A percentile compares a stretch with the other conserved stretches of the same genome.
Conservation (phyloP, 2,329 filamentous ascomycete species). For the Scleromitrula shiraiana region DNA sequence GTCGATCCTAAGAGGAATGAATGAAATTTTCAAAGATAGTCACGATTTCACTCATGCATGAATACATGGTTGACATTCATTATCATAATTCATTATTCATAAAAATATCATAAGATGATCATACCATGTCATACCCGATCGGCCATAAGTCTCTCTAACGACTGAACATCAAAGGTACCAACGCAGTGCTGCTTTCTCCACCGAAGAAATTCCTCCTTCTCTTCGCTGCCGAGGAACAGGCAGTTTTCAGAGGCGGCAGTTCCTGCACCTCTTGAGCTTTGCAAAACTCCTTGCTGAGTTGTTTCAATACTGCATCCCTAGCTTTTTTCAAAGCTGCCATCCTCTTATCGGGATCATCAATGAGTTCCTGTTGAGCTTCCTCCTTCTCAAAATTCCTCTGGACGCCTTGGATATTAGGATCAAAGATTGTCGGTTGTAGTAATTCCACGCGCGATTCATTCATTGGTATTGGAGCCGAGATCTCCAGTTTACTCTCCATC, state of each 20-base stretch:
- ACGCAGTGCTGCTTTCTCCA: conserved; percentile 43
- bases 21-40: not conserved
- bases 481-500: conserved; percentile 3
- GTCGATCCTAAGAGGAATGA: conserved; percentile 28
- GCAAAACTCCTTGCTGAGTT: conserved; percentile 46
- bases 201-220: conserved; percentile 18
- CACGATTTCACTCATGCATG: not conserved
- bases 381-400: conserved; percentile 52
- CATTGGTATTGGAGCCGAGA: conserved; percentile 24
- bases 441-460: conserved; percentile 26
- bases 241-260: not conserved
- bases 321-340: conserved; percentile 48
- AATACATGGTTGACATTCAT: not conserved
- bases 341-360: conserved; percentile 48
- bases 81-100: conserved; percentile 22
- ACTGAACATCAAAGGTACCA: conserved; percentile 56
- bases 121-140: conserved; percentile 1
- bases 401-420: conserved; percentile 44
- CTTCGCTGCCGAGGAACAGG: conserved; percentile 18
- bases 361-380: conserved; percentile 45
- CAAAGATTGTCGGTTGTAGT: conserved; percentile 50
- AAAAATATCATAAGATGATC: conserved; percentile 1
- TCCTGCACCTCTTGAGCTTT: conserved; percentile 22
- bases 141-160: conserved; percentile 26
- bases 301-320: conserved; percentile 51